Evolutionary conservation across 305 asterid species (phyloP).

Genomic region (Withania somnifera): DNA sequence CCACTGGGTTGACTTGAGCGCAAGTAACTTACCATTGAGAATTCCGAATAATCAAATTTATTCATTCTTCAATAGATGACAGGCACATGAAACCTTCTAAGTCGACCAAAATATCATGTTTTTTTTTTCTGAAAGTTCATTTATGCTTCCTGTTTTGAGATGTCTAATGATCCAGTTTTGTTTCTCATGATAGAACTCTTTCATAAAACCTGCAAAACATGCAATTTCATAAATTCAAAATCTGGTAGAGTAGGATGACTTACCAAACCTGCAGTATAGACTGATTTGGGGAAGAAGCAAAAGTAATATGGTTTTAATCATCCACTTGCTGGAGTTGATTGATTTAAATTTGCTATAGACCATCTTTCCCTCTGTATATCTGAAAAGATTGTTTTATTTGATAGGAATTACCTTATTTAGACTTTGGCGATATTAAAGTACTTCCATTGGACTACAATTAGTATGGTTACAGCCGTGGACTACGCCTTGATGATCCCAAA

Average conservation of each 20-base stretch:
- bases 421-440: not conserved
- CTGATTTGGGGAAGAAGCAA: not conserved
- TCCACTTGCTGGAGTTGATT: not conserved
- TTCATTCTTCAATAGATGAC: not conserved
- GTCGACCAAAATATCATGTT: not conserved
- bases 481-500: not conserved
- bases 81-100: not conserved
- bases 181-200: not conserved
- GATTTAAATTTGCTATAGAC: not conserved
- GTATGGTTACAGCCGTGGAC: not conserved
- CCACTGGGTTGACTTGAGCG: not conserved
- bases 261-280: not conserved
- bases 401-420: not conserved
- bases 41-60: not conserved
- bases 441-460: not conserved
- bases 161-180: not conserved
- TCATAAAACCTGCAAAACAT: not conserved
- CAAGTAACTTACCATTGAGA: not conserved
- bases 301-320: not conserved
- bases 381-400: not conserved
- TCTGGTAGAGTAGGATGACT: not conserved
- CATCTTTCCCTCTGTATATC: not conserved
- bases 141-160: not conserved
- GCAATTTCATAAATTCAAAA: not conserved
- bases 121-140: not conserved